These are phyloP conservation scores for Thermochaetoides thermophila DNA, from an alignment of 495 filamentous ascomycete species.

Conservation along the genomic window DNA sequence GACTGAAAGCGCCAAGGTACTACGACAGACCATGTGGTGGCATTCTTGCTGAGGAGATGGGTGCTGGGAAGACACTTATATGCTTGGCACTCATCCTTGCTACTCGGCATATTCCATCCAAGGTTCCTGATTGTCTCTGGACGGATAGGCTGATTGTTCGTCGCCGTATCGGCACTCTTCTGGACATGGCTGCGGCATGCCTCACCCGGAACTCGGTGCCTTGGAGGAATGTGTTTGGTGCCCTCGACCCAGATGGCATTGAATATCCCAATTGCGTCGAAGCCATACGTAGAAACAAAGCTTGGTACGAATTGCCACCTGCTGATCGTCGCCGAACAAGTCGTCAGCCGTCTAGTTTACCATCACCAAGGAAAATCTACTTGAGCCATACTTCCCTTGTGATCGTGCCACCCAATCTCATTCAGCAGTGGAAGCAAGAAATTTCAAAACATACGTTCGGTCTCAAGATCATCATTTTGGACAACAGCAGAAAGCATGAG, in stretches of 20 bases:
- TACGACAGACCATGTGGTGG: conserved; percentile 71
- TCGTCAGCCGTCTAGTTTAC: conserved; percentile 14
- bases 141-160: conserved; percentile 3
- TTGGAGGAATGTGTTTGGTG: conserved; percentile 47
- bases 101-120: conserved; percentile 53
- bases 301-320: conserved; percentile 39
- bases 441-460: conserved; percentile 53
- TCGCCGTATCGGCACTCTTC: conserved; percentile 14
- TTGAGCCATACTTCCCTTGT: conserved; percentile 57
- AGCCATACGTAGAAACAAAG: conserved; percentile 38
- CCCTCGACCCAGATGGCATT: conserved; percentile 12
- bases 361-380: conserved; percentile 35
- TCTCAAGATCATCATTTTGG: conserved; percentile 48
- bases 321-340: conserved; percentile 29
- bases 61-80: conserved; percentile 78
- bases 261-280: conserved; percentile 37
- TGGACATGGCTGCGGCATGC: conserved; percentile 57
- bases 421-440: conserved; percentile 55
- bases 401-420: conserved; percentile 52
- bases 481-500: conserved; percentile 22
- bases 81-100: conserved; percentile 71
- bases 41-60: conserved; percentile 57
- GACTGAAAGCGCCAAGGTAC: conserved; percentile 45
- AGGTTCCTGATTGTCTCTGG: conserved; percentile 35
- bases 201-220: conserved; percentile 49